A percentile compares a stretch with the other conserved stretches of the same genome.
phyloP scores from a whole-genome alignment of 2,329 filamentous ascomycete species.

The Pseudocercospora musae region DNA sequence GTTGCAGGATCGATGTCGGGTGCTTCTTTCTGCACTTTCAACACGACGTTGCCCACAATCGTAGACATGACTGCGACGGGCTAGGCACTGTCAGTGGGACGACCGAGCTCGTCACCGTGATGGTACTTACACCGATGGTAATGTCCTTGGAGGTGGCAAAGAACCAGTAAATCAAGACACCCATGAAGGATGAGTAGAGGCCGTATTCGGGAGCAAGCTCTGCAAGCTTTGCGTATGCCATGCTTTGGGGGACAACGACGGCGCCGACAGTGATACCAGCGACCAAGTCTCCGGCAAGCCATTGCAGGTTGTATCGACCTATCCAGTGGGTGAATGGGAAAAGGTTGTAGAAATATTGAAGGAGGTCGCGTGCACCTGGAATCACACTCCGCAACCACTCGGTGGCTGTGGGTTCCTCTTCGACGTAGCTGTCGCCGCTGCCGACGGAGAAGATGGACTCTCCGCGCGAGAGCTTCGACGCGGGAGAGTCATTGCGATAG shows the following conservation, averaged over 20 bases:
- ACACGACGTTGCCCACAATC: slow-evolving; percentile 77
- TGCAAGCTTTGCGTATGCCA: slow-evolving; percentile 89
- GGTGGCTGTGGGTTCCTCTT: slow-evolving; percentile 69
- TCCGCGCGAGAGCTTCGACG: slow-evolving; percentile 62
- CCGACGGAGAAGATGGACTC: slow-evolving; percentile 75
- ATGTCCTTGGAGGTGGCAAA: slow-evolving; percentile 99
- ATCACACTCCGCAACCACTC: slow-evolving; percentile 68
- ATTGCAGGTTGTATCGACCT: slow-evolving; percentile 78
- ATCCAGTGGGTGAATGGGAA: slow-evolving; percentile 95
- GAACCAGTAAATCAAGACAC: slow-evolving; percentile 92
- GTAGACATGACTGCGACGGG: slow-evolving; percentile 95
- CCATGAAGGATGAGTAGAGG: slow-evolving; percentile 94
- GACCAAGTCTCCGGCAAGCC: slow-evolving; percentile 84
- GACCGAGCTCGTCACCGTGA: background rate
- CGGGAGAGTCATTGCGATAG: slow-evolving; percentile 57
- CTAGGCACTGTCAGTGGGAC: slow-evolving; percentile 42
- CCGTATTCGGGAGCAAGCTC: slow-evolving; percentile 78
- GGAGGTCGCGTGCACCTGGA: slow-evolving; percentile 56
- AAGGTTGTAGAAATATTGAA: slow-evolving; percentile 64
- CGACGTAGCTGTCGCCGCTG: slow-evolving; percentile 74
- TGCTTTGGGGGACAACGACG: slow-evolving; percentile 90
- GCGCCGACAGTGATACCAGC: slow-evolving; percentile 76
- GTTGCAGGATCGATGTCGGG: slow-evolving; percentile 61
- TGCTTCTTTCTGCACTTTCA: slow-evolving; percentile 55
- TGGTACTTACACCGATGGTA: slow-evolving; percentile 74